Conservation (phyloP, 306 rosid genomes). For the Vicia villosa region DNA sequence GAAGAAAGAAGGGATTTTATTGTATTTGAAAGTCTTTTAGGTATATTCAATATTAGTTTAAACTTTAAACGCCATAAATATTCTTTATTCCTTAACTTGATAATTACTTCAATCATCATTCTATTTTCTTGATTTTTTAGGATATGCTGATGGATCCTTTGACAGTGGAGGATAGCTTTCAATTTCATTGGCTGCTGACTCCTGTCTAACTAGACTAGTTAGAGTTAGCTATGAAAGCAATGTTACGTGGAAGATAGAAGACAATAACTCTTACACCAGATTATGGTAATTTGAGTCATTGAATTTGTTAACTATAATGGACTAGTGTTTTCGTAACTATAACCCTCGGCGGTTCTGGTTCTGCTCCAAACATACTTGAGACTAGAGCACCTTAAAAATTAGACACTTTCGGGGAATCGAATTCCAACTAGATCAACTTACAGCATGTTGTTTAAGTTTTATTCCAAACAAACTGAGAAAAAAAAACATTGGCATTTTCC, state of each 20-base stretch:
- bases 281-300: conserved; percentile 22
- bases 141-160: conserved; percentile 17
- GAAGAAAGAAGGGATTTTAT: background rate
- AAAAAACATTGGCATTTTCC: background rate
- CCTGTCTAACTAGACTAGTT: background rate
- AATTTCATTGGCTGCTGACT: conserved; percentile 22
- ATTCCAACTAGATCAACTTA: background rate
- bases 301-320: conserved; percentile 4
- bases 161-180: conserved; percentile 23
- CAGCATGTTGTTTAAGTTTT: background rate
- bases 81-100: background rate
- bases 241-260: conserved; percentile 6
- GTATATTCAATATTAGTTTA: background rate
- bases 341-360: background rate
- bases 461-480: background rate
- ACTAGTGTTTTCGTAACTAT: background rate
- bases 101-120: background rate
- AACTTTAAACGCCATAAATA: conserved; percentile 1
- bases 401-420: background rate
- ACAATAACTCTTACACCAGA: background rate
- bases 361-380: background rate
- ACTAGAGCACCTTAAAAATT: background rate
- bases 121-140: conserved; percentile 1
- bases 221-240: conserved; percentile 31
- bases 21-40: background rate